Conservation (phyloP, 2,329 filamentous ascomycete species). For the Aspergillus sp. region DNA sequence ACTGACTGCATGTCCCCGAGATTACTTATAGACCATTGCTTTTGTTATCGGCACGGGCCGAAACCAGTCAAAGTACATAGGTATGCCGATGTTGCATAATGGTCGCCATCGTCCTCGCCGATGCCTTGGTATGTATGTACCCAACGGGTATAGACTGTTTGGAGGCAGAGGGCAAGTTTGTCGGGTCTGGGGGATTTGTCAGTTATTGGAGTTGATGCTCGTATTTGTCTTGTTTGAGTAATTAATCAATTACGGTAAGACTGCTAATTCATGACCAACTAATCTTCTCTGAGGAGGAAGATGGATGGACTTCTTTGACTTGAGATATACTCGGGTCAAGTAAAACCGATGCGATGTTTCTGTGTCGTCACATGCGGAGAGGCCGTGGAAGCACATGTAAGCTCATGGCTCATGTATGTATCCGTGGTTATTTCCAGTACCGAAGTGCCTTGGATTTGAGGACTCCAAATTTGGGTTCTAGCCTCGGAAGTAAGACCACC, state of each 20-base stretch:
- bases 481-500: no score
- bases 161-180: background rate
- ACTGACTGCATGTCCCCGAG: no score
- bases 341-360: no score
- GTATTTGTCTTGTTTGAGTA: no score
- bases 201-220: no score
- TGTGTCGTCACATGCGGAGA: background rate
- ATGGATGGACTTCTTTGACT: no score
- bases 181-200: background rate
- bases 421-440: background rate
- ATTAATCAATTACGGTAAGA: no score
- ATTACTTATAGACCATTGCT: background rate
- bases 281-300: no score
- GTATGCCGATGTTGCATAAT: background rate
- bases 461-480: background rate
- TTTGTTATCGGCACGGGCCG: constrained; percentile 1
- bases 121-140: background rate
- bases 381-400: constrained; percentile 1
- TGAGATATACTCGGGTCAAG: no score
- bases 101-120: background rate
- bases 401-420: background rate
- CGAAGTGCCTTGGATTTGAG: background rate
- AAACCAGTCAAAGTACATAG: background rate
- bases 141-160: background rate
- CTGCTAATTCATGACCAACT: no score